These are phyloP conservation scores for Cadophora gregata DNA, from an alignment of 2,329 filamentous ascomycete species.

Conservation along the genomic window DNA sequence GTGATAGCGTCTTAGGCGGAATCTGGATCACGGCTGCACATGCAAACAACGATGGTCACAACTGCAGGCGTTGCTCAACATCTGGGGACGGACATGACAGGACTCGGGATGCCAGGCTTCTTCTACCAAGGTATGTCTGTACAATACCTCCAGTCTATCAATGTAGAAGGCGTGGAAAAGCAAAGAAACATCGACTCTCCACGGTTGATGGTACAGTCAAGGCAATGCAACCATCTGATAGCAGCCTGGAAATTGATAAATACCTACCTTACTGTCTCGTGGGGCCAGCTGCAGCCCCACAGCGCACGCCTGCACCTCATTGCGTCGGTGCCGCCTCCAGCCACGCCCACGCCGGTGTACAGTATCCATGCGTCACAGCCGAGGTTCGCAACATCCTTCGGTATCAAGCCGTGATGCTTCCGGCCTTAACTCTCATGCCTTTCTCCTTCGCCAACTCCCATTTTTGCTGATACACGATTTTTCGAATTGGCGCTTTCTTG, in stretches of 20 bases:
- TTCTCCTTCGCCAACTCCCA: neutral
- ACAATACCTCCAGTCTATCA: no score
- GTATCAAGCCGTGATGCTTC: constrained; percentile 11
- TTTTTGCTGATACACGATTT: constrained; percentile 7
- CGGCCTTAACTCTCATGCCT: constrained; percentile 1
- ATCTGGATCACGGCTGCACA: constrained; percentile 2
- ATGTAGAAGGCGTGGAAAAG: neutral
- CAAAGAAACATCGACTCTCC: neutral
- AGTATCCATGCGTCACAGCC: constrained; percentile 10
- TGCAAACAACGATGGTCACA: constrained; percentile 6
- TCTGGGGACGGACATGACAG: constrained; percentile 2
- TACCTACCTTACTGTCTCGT: no score
- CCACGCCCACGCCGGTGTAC: constrained; percentile 5
- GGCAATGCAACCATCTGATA: neutral
- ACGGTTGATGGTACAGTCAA: neutral
- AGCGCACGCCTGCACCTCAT: neutral
- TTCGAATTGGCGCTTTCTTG: neutral
- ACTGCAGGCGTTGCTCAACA: constrained; percentile 4
- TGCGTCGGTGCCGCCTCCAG: neutral
- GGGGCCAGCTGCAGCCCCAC: neutral
- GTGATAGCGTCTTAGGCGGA: neutral
- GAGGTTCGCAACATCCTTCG: constrained; percentile 13
- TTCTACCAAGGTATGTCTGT: neutral
- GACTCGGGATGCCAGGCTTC: neutral
- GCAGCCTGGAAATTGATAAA: neutral